Percentiles rank a stretch among this genome's conserved stretches.
Conservation (phyloP, 2,329 filamentous ascomycete genomes). For the Phoma herbarum region DNA sequence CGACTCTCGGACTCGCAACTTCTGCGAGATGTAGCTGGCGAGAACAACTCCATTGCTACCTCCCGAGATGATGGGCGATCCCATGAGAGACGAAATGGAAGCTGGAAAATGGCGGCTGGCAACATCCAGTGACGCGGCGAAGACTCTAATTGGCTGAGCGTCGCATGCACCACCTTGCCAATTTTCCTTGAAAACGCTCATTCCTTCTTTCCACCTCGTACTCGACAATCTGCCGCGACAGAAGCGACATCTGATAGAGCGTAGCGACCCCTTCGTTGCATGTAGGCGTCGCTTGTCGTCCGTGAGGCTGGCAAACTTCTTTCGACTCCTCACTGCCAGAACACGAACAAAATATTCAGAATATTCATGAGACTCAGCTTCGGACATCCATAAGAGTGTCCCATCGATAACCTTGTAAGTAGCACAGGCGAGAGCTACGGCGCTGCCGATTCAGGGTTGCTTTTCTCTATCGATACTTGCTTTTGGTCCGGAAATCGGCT, state of each 20-base stretch:
- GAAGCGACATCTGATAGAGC: background rate
- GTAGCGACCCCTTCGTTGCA: background rate
- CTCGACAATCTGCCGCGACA: background rate
- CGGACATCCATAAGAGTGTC: background rate
- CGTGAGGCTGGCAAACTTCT: too few relatives aligned
- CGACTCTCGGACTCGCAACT: conserved; percentile 1
- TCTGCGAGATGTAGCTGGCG: background rate
- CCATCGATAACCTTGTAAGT: background rate
- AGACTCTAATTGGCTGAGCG: background rate
- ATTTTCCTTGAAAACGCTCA: background rate
- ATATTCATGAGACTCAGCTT: background rate
- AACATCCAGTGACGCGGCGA: background rate
- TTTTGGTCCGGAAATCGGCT: background rate
- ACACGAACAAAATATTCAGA: too few relatives aligned
- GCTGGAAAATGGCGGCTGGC: background rate
- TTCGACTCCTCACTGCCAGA: too few relatives aligned
- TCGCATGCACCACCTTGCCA: background rate
- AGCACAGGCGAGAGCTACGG: background rate
- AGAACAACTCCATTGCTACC: background rate
- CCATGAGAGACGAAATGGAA: background rate
- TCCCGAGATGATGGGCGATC: background rate
- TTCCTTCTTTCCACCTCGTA: background rate
- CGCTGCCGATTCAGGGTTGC: background rate
- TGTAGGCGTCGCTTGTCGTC: too few relatives aligned
- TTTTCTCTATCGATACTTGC: background rate